phyloP scores from a whole-genome alignment of 2,329 filamentous ascomycete species.

The Ophiostoma novo-ulmi region DNA sequence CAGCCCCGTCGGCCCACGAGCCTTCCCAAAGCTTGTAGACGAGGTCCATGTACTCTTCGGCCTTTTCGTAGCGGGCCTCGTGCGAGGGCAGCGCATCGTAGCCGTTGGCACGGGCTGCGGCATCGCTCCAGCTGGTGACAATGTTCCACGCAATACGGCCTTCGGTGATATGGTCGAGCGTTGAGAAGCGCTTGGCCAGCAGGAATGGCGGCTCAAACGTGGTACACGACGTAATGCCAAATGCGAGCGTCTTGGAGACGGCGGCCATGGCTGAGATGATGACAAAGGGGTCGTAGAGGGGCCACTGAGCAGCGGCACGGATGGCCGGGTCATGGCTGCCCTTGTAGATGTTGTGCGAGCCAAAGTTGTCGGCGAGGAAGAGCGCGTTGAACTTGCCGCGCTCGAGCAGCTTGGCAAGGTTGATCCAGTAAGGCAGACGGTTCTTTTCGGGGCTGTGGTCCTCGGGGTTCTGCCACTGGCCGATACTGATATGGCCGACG shows the following conservation, averaged over 20 bases:
- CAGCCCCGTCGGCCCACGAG: conserved; percentile 21
- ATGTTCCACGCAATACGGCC: conserved; percentile 27
- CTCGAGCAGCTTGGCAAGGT: conserved; percentile 20
- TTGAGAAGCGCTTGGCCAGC: conserved; percentile 23
- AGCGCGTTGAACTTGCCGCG: conserved; percentile 21
- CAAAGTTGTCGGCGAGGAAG: conserved; percentile 23
- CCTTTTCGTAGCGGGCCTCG: conserved; percentile 26
- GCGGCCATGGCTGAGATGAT: conserved; percentile 25
- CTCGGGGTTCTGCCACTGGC: conserved; percentile 24
- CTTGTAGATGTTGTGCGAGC: conserved; percentile 20
- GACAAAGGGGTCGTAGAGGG: conserved; percentile 21
- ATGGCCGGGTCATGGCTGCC: conserved; percentile 21
- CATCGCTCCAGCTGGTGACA: conserved; percentile 26
- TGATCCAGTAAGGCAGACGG: conserved; percentile 20
- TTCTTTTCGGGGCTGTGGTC: conserved; percentile 22
- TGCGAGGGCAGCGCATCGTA: conserved; percentile 24
- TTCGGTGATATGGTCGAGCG: conserved; percentile 24
- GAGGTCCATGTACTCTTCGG: conserved; percentile 19
- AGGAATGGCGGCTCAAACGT: conserved; percentile 20
- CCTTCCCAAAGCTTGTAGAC: conserved; percentile 22
- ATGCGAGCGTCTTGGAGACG: conserved; percentile 24
- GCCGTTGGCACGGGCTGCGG: conserved; percentile 25
- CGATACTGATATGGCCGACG: conserved; percentile 22
- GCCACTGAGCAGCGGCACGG: conserved; percentile 20
- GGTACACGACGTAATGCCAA: conserved; percentile 23